Evolutionary conservation across 2,329 filamentous ascomycete genomes (phyloP), one percentile per base, ranked within the genome.

Genomic region (Exophiala alcalophila): DNA sequence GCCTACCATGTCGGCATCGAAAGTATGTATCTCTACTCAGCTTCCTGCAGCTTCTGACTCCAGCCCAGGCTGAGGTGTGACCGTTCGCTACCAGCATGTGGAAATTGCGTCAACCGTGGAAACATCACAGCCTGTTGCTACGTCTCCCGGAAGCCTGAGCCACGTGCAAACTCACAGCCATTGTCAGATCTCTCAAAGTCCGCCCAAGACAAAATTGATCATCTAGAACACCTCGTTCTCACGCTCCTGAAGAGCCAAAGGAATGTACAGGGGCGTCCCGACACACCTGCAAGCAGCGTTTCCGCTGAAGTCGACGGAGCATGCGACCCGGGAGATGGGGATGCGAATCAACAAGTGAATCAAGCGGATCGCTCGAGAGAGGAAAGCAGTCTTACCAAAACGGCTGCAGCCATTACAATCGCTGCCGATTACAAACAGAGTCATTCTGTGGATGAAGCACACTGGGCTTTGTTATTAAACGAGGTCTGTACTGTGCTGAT

Each of bases 191-290:
- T 76, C 56, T 87, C 90, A 35, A 89, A 94, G 73, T 90, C 95
- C 66, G 95, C 96, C 90, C 91, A 96, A 70, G 92, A 92, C 60
- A 84, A 91, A 64, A 96, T 97, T 69, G 89, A 96, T 70, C 81
- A 90, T 58, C 74, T 97, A 56, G 91, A 97, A 74, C 85, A 86
- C 56, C 71, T 97, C 62, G 90, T 96, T 49, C 69, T 96, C 52
- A 92, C 87, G 18, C 67, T 97, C 61, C 95, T 96, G 90, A 91
- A 90, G 60, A 89, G 86, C 63, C 86, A 86, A 44, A 76, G 73
- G 14, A 72, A 77, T 52, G 74, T 77, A 43, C 72, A 75, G 34
- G 77, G 77, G n/a, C 72, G 72, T 4, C 64, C 72, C 15, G 76
- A 78, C 36, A 77, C 77, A 12, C 71, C 77, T 48, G 77, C 78